A percentile compares a stretch with the other conserved stretches of the same genome.
These are phyloP conservation scores for Chytriomyces confervae DNA, from an alignment of 192 early-diverging fungal genomes.

Conservation along the genomic window DNA sequence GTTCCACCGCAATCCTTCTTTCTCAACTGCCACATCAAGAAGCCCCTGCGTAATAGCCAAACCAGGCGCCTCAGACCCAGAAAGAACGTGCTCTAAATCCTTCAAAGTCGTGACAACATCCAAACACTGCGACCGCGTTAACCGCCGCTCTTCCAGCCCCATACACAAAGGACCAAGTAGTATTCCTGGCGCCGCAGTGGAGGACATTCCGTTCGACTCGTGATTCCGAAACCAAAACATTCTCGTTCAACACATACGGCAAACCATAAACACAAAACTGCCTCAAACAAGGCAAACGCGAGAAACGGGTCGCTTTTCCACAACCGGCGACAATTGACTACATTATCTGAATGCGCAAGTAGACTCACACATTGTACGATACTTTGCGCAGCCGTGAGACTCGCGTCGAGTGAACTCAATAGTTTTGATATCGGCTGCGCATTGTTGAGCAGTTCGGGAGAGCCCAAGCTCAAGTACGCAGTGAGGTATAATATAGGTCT, in stretches of 20 bases:
- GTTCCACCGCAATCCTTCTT: not conserved
- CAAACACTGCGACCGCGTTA: not conserved
- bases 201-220: not conserved
- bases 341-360: not conserved
- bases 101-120: constrained; percentile 7
- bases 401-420: not conserved
- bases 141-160: not conserved
- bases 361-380: not conserved
- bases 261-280: not conserved
- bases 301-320: not conserved
- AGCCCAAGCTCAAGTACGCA: not conserved
- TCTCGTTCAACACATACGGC: constrained; percentile 2
- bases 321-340: not conserved
- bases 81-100: constrained; percentile 4
- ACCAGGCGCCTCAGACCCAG: not conserved
- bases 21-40: not conserved
- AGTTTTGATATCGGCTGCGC: not conserved
- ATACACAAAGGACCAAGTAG: not conserved
- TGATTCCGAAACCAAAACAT: not conserved
- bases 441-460: not conserved
- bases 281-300: constrained; percentile 6
- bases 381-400: not conserved
- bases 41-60: not conserved
- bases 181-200: not conserved
- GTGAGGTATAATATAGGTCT: constrained; percentile 2